Conservation (phyloP, 1,139 yeast species). For the Zygoascus hellenicus region DNA sequence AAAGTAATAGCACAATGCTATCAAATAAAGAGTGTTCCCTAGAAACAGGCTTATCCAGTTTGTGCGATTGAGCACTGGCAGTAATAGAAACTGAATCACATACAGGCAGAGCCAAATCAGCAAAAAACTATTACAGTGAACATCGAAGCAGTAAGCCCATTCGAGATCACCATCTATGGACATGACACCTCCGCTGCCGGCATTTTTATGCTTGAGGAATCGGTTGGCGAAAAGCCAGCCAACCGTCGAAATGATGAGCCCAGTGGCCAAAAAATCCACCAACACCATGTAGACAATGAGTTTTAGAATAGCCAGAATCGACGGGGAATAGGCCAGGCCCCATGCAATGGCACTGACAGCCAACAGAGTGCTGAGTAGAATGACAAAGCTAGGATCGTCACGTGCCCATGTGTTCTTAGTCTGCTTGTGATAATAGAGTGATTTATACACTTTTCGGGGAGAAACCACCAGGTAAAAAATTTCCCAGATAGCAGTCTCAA, state of each 20-base stretch:
- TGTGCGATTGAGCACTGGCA: slow-evolving; percentile 63
- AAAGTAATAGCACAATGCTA: slow-evolving; percentile 68
- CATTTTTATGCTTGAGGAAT: slow-evolving; percentile 41
- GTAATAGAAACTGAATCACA: slow-evolving; percentile 64
- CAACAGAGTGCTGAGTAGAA: slow-evolving; percentile 59
- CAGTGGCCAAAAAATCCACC: slow-evolving; percentile 72
- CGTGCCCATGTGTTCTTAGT: slow-evolving; percentile 71
- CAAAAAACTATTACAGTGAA: slow-evolving; percentile 84
- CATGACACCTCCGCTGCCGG: slow-evolving; percentile 23
- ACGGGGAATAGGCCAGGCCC: slow-evolving; percentile 79
- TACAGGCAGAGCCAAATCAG: slow-evolving; percentile 75
- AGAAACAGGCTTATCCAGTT: slow-evolving; percentile 60
- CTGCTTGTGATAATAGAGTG: slow-evolving; percentile 72
- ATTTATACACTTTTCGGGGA: slow-evolving; percentile 77
- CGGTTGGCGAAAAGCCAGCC: slow-evolving; percentile 70
- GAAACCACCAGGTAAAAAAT: slow-evolving; percentile 64
- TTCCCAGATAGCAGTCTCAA: slow-evolving; percentile 92
- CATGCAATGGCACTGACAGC: slow-evolving; percentile 77
- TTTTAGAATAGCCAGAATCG: slow-evolving; percentile 51
- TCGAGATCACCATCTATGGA: slow-evolving; percentile 54
- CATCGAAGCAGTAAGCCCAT: slow-evolving; percentile 93
- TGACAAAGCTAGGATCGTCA: slow-evolving; percentile 86
- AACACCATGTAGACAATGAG: slow-evolving; percentile 77
- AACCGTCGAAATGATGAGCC: slow-evolving; percentile 59
- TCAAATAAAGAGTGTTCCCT: slow-evolving; percentile 73